Evolutionary conservation across 768 basidiomycete species (phyloP), one percentile per base, ranked within the genome.

Genomic region (Pleurotus citrinopileatus): DNA sequence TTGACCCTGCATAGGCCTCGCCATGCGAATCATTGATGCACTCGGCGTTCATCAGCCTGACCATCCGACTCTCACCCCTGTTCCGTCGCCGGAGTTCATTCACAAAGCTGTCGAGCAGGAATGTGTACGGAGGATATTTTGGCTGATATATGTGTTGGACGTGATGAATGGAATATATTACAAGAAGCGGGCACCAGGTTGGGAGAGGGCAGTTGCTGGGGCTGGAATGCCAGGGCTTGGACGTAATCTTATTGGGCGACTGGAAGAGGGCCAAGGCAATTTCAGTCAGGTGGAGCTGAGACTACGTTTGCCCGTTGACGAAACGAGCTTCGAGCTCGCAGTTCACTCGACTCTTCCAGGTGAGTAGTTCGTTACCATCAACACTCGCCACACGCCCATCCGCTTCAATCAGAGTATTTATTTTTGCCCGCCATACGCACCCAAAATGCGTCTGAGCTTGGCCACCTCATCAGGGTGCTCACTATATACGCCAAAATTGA

Each of bases 91-190:
- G 50, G 79, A 81, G 50, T 81, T 81, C 59, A 82, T 83, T 20
- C 77, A 84, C 57, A 73, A 73, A 52, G 79, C 79, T 43, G 81
- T 88, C 59, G 84, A 89, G 61, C 85, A 83, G 56, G 89, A 93
- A 71, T 87, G 86, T 57, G 74, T 84, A n/a, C 84, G 90, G 42
- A 82, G 90, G 53, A 82, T 87, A 55, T 91, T 91, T 68, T 92
- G 90, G 89, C 73, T 89, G 52, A 81, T 89, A 55, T 81, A 84
- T 63, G 70, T 83, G 56, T 74, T 87, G 62, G 82, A 86, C 62
- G 68, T 78, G 57, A 68, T 75, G 63, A 68, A 72, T 23, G 68
- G 70, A 37, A 71, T 77, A 37, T 77, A 73, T 63, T 75, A 74
- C 65, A 77, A 75, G 64, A 73, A 72, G 53, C 72, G 75, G 17